Evolutionary conservation across 2,329 filamentous ascomycete genomes (phyloP).

Genomic region (Leptosphaerulina australis): DNA sequence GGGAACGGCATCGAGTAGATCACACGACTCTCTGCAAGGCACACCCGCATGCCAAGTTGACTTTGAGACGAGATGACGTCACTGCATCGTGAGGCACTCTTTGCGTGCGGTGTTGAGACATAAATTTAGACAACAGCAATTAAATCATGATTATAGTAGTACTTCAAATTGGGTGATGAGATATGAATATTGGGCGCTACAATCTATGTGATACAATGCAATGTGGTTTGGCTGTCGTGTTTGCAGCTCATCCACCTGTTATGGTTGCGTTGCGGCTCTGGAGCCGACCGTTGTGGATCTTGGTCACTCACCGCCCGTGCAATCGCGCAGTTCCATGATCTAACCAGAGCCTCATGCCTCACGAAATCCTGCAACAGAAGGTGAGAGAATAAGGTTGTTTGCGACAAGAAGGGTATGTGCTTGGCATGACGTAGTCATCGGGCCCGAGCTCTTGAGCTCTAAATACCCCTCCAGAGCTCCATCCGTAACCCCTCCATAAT

Average conservation of each 20-base stretch:
- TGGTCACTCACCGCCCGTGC: constrained; percentile 5
- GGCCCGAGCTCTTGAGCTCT: constrained; percentile 35
- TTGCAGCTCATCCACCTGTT: background rate
- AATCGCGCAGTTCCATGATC: constrained; percentile 10
- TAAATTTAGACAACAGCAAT: background rate
- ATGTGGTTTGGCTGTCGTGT: background rate
- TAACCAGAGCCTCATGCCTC: constrained; percentile 27
- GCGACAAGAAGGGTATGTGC: constrained; percentile 13
- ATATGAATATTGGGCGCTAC: constrained; percentile 17
- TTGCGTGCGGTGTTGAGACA: background rate
- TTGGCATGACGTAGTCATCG: constrained; percentile 44
- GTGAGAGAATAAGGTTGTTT: constrained; percentile 14
- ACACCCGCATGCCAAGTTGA: constrained; percentile 40
- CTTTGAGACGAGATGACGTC: constrained; percentile 33
- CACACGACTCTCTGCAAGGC: constrained; percentile 43
- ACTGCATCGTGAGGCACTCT: constrained; percentile 16
- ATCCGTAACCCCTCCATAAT: constrained; percentile 26
- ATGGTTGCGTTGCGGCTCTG: constrained; percentile 2
- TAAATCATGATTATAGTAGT: background rate
- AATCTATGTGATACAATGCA: background rate
- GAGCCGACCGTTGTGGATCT: background rate
- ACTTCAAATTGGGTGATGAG: constrained; percentile 13
- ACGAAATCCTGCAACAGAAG: constrained; percentile 18
- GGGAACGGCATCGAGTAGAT: constrained; percentile 25
- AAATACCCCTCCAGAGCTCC: constrained; percentile 44